These are phyloP conservation scores for Piper longum DNA, from an alignment of 164 flowering plant species.

Conservation along the genomic window DNA sequence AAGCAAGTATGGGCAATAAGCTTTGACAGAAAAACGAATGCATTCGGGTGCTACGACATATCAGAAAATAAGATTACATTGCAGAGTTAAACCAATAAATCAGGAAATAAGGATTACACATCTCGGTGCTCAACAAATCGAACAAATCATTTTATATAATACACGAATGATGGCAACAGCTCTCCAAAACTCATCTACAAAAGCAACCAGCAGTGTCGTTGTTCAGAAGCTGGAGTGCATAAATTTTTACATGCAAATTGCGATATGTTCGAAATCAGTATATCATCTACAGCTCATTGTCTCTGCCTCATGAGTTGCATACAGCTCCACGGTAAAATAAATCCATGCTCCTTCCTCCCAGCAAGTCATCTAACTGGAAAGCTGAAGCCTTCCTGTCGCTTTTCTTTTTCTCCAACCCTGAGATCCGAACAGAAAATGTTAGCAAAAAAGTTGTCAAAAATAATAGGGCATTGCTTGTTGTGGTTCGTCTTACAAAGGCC, in stretches of 20 bases:
- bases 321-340: slow-evolving; percentile 1
- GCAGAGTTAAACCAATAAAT: too few relatives aligned
- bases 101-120: too few relatives aligned
- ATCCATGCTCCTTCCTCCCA: not conserved
- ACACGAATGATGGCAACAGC: not conserved
- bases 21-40: too few relatives aligned
- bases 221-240: not conserved
- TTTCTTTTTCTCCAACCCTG: slow-evolving; percentile 95
- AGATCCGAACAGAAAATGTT: not conserved
- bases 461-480: not conserved
- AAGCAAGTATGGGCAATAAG: too few relatives aligned
- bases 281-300: not conserved
- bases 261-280: not conserved
- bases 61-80: too few relatives aligned
- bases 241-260: not conserved
- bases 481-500: slow-evolving; percentile 54
- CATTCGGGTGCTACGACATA: too few relatives aligned
- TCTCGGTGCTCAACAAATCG: not conserved
- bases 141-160: not conserved
- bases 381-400: slow-evolving; percentile 79
- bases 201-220: not conserved
- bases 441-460: not conserved
- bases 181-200: not conserved
- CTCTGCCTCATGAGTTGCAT: not conserved
- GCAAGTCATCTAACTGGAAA: slow-evolving; percentile 29